phyloP scores from a whole-genome alignment of 345 rosid genomes.

The Heritiera fomes region DNA sequence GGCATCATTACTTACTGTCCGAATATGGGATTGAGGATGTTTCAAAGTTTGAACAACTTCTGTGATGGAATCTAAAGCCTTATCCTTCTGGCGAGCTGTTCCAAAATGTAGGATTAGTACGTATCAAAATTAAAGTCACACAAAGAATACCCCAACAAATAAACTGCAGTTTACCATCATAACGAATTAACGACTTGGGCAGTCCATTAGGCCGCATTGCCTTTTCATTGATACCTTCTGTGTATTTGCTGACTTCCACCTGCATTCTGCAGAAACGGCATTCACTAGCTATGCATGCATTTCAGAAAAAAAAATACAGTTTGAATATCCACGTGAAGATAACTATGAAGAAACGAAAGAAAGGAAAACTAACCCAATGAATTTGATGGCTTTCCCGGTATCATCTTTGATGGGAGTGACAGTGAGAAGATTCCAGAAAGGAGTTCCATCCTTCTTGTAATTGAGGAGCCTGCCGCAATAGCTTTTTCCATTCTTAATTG shows the following conservation, averaged over 20 bases:
- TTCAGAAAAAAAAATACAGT: neutral
- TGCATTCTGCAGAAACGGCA: slow-evolving; percentile 69
- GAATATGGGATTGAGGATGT: slow-evolving; percentile 55
- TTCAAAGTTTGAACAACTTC: slow-evolving; percentile 89
- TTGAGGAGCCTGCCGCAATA: slow-evolving; percentile 92
- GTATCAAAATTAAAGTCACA: neutral
- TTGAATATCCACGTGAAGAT: neutral
- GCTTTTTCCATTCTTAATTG: slow-evolving; percentile 68
- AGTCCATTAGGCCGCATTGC: slow-evolving; percentile 87
- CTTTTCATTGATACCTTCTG: slow-evolving; percentile 77
- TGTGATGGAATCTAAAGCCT: slow-evolving; percentile 80
- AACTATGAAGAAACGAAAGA: neutral
- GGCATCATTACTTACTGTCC: slow-evolving; percentile 36
- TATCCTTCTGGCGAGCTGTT: slow-evolving; percentile 83
- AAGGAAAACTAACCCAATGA: slow-evolving; percentile 64
- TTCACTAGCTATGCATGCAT: neutral
- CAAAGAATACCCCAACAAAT: neutral
- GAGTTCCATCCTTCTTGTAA: slow-evolving; percentile 87
- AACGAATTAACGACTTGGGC: slow-evolving; percentile 79
- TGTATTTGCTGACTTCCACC: slow-evolving; percentile 95
- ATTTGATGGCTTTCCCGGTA: slow-evolving; percentile 73
- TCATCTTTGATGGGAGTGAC: slow-evolving; percentile 89
- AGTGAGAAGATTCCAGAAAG: slow-evolving; percentile 98
- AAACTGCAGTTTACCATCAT: slow-evolving; percentile 59
- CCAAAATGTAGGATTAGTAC: neutral